A percentile compares a stretch with the other conserved stretches of the same genome.
phyloP scores from a whole-genome alignment of 2,329 filamentous ascomycete species.

The Colletotrichum karsti region DNA sequence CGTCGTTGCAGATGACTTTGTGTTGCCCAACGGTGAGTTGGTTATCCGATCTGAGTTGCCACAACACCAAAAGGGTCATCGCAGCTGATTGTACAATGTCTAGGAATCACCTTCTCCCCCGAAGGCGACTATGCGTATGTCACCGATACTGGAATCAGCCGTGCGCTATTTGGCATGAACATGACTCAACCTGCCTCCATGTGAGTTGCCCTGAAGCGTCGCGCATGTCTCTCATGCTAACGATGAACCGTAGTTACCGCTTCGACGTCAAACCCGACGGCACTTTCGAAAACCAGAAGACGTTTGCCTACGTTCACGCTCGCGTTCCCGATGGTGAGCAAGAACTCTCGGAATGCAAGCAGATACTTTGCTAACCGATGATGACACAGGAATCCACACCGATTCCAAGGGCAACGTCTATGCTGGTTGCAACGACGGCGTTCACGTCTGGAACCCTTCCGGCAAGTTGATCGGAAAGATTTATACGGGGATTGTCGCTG shows the following conservation, averaged over 20 bases:
- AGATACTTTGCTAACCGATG: conserved; percentile 44
- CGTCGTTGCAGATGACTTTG: conserved; percentile 66
- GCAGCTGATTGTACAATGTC: neutral
- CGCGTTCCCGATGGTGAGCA: conserved; percentile 66
- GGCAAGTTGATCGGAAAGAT: conserved; percentile 65
- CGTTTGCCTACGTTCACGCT: conserved; percentile 63
- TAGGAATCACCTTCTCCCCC: conserved; percentile 64
- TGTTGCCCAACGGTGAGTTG: conserved; percentile 55
- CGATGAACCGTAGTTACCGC: conserved; percentile 46
- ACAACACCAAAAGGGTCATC: fast-evolving
- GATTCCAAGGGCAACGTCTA: conserved; percentile 66
- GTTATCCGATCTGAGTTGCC: conserved; percentile 11
- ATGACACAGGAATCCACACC: conserved; percentile 51
- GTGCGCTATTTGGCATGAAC: conserved; percentile 52
- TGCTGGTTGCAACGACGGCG: conserved; percentile 55
- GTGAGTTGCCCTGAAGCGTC: conserved; percentile 41
- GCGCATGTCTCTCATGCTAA: neutral
- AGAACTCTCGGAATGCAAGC: neutral
- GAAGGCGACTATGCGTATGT: conserved; percentile 61
- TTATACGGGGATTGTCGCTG: conserved; percentile 52
- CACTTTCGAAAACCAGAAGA: conserved; percentile 55
- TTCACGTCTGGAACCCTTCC: conserved; percentile 55
- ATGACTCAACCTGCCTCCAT: conserved; percentile 53
- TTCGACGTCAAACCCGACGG: conserved; percentile 55
- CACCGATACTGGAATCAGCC: conserved; percentile 63